Base-by-base conservation (phyloP, 306 rosid genomes). In the Castanopsis chinensis region DNA sequence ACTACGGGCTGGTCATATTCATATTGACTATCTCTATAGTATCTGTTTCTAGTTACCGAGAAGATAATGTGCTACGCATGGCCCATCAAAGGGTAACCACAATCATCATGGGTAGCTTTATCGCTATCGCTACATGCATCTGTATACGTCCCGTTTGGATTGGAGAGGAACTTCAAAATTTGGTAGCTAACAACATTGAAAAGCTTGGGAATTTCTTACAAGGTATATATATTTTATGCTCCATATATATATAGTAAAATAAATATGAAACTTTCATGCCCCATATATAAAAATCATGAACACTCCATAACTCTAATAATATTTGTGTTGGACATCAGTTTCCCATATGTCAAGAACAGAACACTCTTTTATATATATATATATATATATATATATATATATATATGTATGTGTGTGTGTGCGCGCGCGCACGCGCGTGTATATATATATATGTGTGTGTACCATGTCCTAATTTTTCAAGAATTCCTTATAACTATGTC, bases 21-120 rank as follows among this genome's bases (percentile, higher is more conserved):
- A 83, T 86, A 63, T 76, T 90, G 78, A 86, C 91, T 23, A 86
- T 83, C 74, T 79, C 88, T 45, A 4, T 88, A 79, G 81, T 90
- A 32, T 83, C 88, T 2, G 76, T 88, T 2, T 85, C 89, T 1
- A 76, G 94, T 58, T 84, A 80, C 37, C 73, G 83, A 71, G 86
- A 80, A 1, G 32, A 58, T 0, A 72, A 83, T 14, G 79, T 87
- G 20, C 10, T 82, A 35, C 58, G 83, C 5, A 81, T 74, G 67
- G 91, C 87, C 19, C 68, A 74, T 33, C 64, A 76, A 61, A 87
- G 89, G 78, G 65, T 82, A 1, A 67, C 76, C 13, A 75, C 89
- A 55, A 85, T 87, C 52, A 65, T 83, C 5, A 20, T 79, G 3
- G 93, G 91, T 19, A 68, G 82, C 75, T 60, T 52, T 7, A 75